Evolutionary conservation across 495 filamentous ascomycete species (phyloP), one percentile per base, ranked within the genome.

Genomic region (Choiromyces venosus): DNA sequence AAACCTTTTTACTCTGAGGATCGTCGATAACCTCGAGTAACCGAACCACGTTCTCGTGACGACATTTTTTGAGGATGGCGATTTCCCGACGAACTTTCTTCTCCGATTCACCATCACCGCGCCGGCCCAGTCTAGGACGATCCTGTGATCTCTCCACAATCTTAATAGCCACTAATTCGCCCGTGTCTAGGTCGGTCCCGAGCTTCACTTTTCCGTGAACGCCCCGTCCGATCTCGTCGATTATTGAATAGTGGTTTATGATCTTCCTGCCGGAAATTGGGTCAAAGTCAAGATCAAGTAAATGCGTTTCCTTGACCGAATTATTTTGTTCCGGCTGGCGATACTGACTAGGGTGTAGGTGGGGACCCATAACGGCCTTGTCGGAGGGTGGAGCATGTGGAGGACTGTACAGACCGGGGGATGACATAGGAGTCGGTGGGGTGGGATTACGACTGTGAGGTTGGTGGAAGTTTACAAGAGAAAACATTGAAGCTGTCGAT

Each of bases 161-260:
- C 83, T 98, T 99, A 86, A 99, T 97, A 25, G 95, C 95, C 6
- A 97, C 94, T 77, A 90, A 88, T 71, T 96, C 91, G 70, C 88
- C 88, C 0, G 89, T 94, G 40, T 88, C 85, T 10, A 91, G 82
- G 78, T 97, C 92, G 61, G 91, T 87, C 39, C 93, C 96, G 52
- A 96, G 85, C 84, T 99, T 99, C 70, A 99, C 95, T 83, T 98
- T 99, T 72, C 95, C 95, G 82, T 99, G 95, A 72, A 95, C 91
- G 52, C 95, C 95, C 61, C 94, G 91, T 42, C 95, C 95, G 69
- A 99, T 90, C 84, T 98, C 96, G 80, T 96, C 90, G 71, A 98
- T 89, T 79, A 99, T 92, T 79, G 97, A 92, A 82, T 99, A 99
- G 74, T 97, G 89, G 78, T 99, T 99, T 85, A 99, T 94, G 56